Base-by-base conservation (phyloP, 495 filamentous ascomycete species). In the Terfezia boudieri region DNA sequence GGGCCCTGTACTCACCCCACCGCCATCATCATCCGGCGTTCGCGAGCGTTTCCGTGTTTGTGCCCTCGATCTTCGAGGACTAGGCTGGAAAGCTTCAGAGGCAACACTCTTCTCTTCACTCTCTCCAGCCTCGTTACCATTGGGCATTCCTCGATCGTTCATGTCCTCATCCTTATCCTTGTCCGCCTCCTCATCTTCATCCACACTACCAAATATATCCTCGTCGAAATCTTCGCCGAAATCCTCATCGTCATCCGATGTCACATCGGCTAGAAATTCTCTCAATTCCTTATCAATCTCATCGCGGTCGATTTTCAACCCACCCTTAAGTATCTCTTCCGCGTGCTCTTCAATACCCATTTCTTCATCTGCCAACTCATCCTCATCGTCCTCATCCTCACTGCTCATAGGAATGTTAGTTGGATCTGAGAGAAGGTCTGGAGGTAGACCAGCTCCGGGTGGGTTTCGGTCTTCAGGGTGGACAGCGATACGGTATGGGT, bases 221-320 rank as follows among this genome's bases (percentile, higher is more conserved):
- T 58, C 70, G 53, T 73, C 71, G 36, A 79, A 81, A 49, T 55
- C 56, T 26, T 55, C 53, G 14, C 50, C 38, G 7, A 53, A 49
- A 43, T 57, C 55, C 26, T 53, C 48, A 49, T 51, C 52, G 5
- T 22, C 35, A 17, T 53, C 52, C 14, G 49, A 53, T 16, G 51
- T 54, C 37, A 52, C 37, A 46, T 57, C 52, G 1, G 67, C 81
- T 56, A 90, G 69, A 59, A 90, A 92, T 16, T 87, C 84, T 46
- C 78, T 73, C 6, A 90, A 67, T 61, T 92, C 86, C 51, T 82
- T 80, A 57, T 85, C 79, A 11, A 81, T 71, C 12, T 66, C 68
- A 37, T 70, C 71, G 78, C 80, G 81, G 52, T 82, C 73, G 55
- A 78, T 74, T 6, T 68, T 56, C 41, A 46, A 14, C 17, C 74